Evolutionary conservation across 106 monocot species (phyloP), one percentile per base, ranked within the genome.

Genomic region (Acanthochlamys bracteata): DNA sequence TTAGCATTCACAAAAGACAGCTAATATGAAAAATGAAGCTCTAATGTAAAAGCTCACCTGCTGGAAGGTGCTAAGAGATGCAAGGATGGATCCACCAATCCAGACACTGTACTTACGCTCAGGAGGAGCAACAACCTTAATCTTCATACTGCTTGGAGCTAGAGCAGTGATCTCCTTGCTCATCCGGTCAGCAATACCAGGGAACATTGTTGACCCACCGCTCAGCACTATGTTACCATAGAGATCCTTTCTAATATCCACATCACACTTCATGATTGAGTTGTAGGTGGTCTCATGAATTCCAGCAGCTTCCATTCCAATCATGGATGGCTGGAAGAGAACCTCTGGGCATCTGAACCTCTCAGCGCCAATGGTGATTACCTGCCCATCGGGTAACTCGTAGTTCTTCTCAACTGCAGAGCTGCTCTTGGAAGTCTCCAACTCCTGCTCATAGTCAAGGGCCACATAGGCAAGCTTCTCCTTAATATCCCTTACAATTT

Each of bases 251-350:
- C 73, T 73, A 42, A 73, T 73, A 59, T 73, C 73, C 16, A 73
- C 66, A 53, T 73, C 73, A 58, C 73, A 73, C 66, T 73, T 73
- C 73, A 73, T 73, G 73, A 73, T 73, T 39, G 73, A 73, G 59
- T 73, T 73, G 47, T 73, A 73, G 3, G 66, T 73, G 17, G 73
- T 66, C 73, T 73, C 66, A 25, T 73, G 73, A 39, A 73, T 66
- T 10, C 73, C 73, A 46, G 73, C 73, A 66, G 73, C 73, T 66
- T 73, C 66, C 73, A 73, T 73, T 10, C 73, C 73, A 0, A 66
- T 66, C 59, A 73, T 45, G 20, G 65, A 66, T 52, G 73, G 73
- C 66, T 73, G 73, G 73, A 73, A 73, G 73, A 73, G 73, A 39
- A 73, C 73, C 49, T 73, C 73, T 0, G 73, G 73, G 65, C 73